Conservation (phyloP, 352 stramenopile species). For the Phytophthora colocasiae region DNA sequence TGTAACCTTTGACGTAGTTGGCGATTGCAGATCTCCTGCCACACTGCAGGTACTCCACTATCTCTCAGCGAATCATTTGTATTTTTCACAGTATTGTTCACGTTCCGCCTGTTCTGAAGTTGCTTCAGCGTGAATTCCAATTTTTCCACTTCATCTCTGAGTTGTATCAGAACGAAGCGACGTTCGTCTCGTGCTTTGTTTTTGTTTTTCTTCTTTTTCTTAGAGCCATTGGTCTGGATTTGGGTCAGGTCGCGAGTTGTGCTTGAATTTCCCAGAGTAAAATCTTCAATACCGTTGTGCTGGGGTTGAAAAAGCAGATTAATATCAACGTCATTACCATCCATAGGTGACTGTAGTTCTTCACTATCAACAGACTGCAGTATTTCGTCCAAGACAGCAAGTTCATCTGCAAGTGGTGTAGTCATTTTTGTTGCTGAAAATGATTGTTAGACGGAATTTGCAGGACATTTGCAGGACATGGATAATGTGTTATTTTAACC, state of each 20-base stretch:
- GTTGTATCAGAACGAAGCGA: slow-evolving; percentile 18
- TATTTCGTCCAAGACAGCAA: slow-evolving; percentile 26
- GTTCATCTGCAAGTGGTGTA: background rate
- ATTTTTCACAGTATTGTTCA: background rate
- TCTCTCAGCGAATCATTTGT: background rate
- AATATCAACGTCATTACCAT: background rate
- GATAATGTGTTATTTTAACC: too few relatives aligned
- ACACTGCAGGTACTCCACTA: slow-evolving; percentile 14
- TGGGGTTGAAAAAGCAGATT: slow-evolving; percentile 11
- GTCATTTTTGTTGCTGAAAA: background rate
- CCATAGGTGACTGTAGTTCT: background rate
- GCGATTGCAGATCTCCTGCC: slow-evolving; percentile 30
- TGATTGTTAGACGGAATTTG: too few relatives aligned
- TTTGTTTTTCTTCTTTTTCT: slow-evolving; percentile 18
- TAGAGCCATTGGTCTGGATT: background rate
- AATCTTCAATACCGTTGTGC: background rate
- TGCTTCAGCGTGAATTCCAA: slow-evolving; percentile 20
- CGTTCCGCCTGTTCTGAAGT: slow-evolving; percentile 4
- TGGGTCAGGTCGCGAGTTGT: background rate
- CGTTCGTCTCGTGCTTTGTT: slow-evolving; percentile 34
- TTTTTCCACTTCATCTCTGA: slow-evolving; percentile 19
- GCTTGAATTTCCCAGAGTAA: background rate
- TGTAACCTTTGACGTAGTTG: slow-evolving; percentile 20
- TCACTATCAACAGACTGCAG: background rate
- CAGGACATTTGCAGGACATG: too few relatives aligned